Evolutionary conservation across 352 stramenopile genomes (phyloP).

Genomic region (Pythium phragmiticola): DNA sequence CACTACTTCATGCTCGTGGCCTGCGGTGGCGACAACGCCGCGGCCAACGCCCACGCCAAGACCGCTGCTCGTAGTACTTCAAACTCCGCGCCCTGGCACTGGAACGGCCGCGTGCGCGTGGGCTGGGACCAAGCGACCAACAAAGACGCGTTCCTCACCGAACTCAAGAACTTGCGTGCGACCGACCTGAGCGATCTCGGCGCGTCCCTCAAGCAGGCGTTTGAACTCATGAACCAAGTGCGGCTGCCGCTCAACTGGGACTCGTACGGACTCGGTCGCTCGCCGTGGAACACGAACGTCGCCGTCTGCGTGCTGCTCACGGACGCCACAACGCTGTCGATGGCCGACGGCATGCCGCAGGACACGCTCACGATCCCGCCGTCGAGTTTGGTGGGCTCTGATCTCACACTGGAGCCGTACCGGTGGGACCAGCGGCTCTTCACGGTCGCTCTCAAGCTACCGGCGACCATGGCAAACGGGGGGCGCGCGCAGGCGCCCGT

Average conservation of each 20-base stretch:
- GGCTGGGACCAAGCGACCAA: constrained; percentile 87
- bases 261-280: constrained; percentile 77
- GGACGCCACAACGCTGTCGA: constrained; percentile 73
- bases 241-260: constrained; percentile 88
- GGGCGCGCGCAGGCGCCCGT: constrained; percentile 45
- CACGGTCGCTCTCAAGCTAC: constrained; percentile 81
- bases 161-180: constrained; percentile 83
- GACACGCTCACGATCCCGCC: constrained; percentile 73
- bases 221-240: constrained; percentile 90
- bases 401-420: constrained; percentile 82
- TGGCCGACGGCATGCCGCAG: constrained; percentile 64
- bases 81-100: constrained; percentile 17
- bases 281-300: constrained; percentile 85
- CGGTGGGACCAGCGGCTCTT: constrained; percentile 85
- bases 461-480: constrained; percentile 39
- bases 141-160: constrained; percentile 75
- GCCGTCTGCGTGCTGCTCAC: constrained; percentile 79
- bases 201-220: constrained; percentile 67
- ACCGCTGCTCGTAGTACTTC: background rate
- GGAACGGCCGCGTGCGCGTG: constrained; percentile 72
- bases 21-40: constrained; percentile 48
- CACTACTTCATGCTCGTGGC: constrained; percentile 89
- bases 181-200: constrained; percentile 81
- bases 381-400: constrained; percentile 60
- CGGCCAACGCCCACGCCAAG: constrained; percentile 26